Evolutionary conservation across 805 yeast species (phyloP).

Genomic region (Saccharomycodes ludwigii): DNA sequence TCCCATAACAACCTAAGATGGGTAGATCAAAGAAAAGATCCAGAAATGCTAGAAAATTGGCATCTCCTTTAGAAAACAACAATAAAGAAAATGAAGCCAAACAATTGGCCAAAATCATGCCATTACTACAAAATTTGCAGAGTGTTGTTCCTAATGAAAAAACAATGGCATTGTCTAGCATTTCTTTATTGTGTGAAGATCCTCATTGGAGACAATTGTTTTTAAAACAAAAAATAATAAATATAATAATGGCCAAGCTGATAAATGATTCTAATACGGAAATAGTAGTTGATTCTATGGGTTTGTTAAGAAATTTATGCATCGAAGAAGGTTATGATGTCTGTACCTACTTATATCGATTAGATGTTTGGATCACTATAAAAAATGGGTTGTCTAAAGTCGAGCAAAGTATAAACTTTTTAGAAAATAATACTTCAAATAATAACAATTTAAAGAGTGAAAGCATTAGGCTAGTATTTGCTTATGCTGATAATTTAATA

Average conservation of each 20-base stretch:
- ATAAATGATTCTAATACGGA: conserved; percentile 61
- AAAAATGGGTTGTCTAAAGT: conserved; percentile 40
- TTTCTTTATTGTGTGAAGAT: conserved; percentile 63
- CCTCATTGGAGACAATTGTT: conserved; percentile 45
- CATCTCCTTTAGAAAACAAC: conserved; percentile 22
- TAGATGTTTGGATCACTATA: conserved; percentile 58
- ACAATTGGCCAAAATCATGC: conserved; percentile 47
- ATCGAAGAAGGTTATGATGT: conserved; percentile 84
- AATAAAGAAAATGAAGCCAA: conserved; percentile 25
- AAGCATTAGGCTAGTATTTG: conserved; percentile 40
- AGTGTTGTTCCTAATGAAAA: conserved; percentile 60
- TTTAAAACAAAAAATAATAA: conserved; percentile 60
- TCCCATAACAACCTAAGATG: no score
- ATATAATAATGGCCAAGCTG: conserved; percentile 47
- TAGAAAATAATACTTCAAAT: conserved; percentile 15
- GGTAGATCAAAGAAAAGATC: conserved; percentile 66
- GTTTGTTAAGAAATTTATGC: conserved; percentile 66
- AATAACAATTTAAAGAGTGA: conserved; percentile 21
- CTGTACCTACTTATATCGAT: conserved; percentile 63
- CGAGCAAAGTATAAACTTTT: conserved; percentile 32
- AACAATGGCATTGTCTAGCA: conserved; percentile 63
- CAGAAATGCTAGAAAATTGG: conserved; percentile 31
- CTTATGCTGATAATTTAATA: conserved; percentile 59
- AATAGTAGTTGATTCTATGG: conserved; percentile 68
- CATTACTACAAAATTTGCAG: conserved; percentile 52